Evolutionary conservation across 2,329 filamentous ascomycete genomes (phyloP).

Genomic region (Aspergillus quadricinctus): DNA sequence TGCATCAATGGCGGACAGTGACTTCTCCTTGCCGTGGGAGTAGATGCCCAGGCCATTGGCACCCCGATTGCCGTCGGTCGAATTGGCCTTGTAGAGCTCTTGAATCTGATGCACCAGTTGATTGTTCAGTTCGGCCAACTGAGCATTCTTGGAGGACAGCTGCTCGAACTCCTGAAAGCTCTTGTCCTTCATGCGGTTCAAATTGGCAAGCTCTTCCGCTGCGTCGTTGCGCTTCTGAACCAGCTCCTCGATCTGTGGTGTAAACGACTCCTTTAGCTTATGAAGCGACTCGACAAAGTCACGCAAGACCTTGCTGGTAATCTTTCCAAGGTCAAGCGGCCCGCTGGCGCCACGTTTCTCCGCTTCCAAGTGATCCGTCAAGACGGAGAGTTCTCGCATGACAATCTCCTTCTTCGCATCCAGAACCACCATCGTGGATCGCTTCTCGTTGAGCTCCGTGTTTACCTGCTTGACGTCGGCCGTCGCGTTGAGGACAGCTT

Average conservation of each 20-base stretch:
- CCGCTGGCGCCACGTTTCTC: slow-evolving; percentile 79
- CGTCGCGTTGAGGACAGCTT: slow-evolving; percentile 54
- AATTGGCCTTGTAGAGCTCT: slow-evolving; percentile 76
- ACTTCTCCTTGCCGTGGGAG: slow-evolving; percentile 51
- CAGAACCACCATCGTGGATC: slow-evolving; percentile 89
- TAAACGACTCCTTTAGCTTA: slow-evolving; percentile 74
- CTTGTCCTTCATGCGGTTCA: slow-evolving; percentile 83
- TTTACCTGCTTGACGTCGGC: slow-evolving; percentile 70
- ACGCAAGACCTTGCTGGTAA: slow-evolving; percentile 58
- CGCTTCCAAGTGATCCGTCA: slow-evolving; percentile 81
- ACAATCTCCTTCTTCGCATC: slow-evolving; percentile 95
- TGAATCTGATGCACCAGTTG: slow-evolving; percentile 93
- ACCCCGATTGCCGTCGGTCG: slow-evolving; percentile 31
- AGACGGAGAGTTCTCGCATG: slow-evolving; percentile 82
- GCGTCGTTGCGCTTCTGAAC: slow-evolving; percentile 82
- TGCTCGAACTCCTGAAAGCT: slow-evolving; percentile 95
- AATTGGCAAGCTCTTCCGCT: slow-evolving; percentile 76
- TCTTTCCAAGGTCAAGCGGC: slow-evolving; percentile 70
- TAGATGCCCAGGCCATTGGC: slow-evolving; percentile 61
- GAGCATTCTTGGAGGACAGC: slow-evolving; percentile 87
- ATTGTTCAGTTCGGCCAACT: slow-evolving; percentile 92
- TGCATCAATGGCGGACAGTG: slow-evolving; percentile 40
- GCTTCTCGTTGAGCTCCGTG: slow-evolving; percentile 83
- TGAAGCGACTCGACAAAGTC: slow-evolving; percentile 61
- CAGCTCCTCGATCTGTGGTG: slow-evolving; percentile 74